A percentile compares a stretch with the other conserved stretches of the same genome.
phyloP scores from a whole-genome alignment of 176 grass and related monocot genomes.

The Oryza brachyantha region DNA sequence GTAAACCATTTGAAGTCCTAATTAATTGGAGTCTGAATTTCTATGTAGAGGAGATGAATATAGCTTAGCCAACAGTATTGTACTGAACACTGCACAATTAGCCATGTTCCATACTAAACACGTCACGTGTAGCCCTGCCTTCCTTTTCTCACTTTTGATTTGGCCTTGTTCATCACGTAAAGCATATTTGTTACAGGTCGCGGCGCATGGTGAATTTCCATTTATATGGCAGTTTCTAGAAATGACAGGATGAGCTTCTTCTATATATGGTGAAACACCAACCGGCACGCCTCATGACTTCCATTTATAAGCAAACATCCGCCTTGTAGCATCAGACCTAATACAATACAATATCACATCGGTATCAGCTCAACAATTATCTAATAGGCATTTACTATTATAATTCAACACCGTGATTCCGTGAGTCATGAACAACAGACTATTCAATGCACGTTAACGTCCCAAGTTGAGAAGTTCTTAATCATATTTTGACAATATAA shows the following conservation, averaged over 20 bases:
- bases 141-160: neutral
- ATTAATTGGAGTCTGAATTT: neutral
- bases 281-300: neutral
- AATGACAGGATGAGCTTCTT: neutral
- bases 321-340: too few species aligned
- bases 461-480: too few species aligned
- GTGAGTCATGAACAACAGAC: too few species aligned
- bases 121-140: neutral
- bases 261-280: neutral
- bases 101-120: neutral
- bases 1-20: neutral
- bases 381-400: too few species aligned
- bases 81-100: neutral
- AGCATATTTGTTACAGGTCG: neutral
- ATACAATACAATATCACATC: too few species aligned
- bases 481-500: too few species aligned
- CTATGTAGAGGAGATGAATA: neutral
- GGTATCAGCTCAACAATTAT: too few species aligned
- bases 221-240: neutral
- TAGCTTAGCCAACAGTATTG: neutral
- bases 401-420: too few species aligned
- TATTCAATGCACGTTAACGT: too few species aligned
- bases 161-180: neutral
- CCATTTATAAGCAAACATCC: too few species aligned
- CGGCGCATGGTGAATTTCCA: neutral